Base-by-base conservation (phyloP, 345 rosid species). In the Syzygium oleosum region DNA sequence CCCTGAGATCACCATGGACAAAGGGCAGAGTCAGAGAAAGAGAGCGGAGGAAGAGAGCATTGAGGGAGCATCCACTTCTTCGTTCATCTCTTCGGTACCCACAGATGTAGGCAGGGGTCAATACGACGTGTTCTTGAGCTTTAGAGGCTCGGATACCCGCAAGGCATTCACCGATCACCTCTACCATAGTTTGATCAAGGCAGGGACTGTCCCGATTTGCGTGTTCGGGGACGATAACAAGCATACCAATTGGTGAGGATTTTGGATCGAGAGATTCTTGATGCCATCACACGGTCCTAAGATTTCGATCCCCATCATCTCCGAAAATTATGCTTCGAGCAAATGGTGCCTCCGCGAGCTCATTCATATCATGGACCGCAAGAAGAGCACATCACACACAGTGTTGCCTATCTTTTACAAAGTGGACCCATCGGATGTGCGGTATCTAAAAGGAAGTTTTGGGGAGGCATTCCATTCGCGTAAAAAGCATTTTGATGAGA, bases 401-500 rank as follows among this genome's bases (percentile, higher is more conserved):
- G 59, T 55, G 5, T 22, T 55, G 12, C 59, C 59, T 2, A 55
- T 55, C 8, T 22, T 55, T 22, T 55, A 55, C 59, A 55, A 55
- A 55, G 59, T 55, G 22, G 59, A 25, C 5, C 59, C 59, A 55
- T 55, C 59, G 11, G 27, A 55, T 22, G 59, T 55, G 27, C 27
- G 27, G 59, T 11, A 55, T 55, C 59, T 55, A 55, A 55, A 55
- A 1, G 27, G 59, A 22, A 55, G 22, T 22, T 55, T 55, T 22
- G 59, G 59, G 22, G 9, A 53, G 7, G 38, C 73, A 17, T 61
- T 13, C 9, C 38, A 14, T 13, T n/a, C 2, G 19, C 16, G 19
- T 0, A 15, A 25, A 9, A 29, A 12, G 2, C 0, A 0, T n/a
- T 13, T 1, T 14, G 38, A 14, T 2, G 2, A n/a, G 19, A n/a